Base-by-base conservation (phyloP, 176 grass and related monocot genomes). In the Bonia amplexicaulis region DNA sequence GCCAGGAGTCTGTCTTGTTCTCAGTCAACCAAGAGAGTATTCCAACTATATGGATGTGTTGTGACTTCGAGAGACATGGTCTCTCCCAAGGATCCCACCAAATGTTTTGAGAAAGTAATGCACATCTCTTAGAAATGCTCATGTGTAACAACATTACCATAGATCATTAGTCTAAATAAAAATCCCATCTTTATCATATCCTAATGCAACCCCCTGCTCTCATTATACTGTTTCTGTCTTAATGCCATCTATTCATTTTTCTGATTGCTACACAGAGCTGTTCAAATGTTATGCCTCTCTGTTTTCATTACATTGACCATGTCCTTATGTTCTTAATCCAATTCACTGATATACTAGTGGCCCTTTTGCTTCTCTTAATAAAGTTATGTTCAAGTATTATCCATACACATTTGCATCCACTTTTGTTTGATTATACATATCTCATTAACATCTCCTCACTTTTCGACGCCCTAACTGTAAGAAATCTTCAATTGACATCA, bases 31-130 rank as follows among this genome's bases (percentile, higher is more conserved):
- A 95, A 71, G 86, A 93, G 91, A 77, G 84, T 76, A 59, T 98
- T 95, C 75, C 86, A 98, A 85, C 73, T 98, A 27, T 95, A 94
- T 92, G 96, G 96, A 26, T 98, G 96, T 79, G 62, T 95, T 57
- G 81, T 94, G 20, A 95, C 96, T 71, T 90, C 76, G 75, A 71
- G 66, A 90, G 89, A 98, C 57, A 98, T 98, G 96, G 96, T 98
- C 62, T 85, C 93, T 79, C 91, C 94, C 67, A 95, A 88, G 63
- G 88, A 98, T 90, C 80, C 88, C 51, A 87, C 48, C 46, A 95
- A 42, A 90, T 53, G 39, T 82, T 98, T 94, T 41, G 85, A 95
- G 46, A 98, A 98, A 88, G 96, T 93, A 94, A 84, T 83, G 73
- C 74, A 69, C 23, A 54, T 74, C 23, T 79, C 23, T 72, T 59